These are phyloP conservation scores for Hyparrhenia diplandra DNA, from an alignment of 176 grass and related monocot genomes.

Conservation along the genomic window DNA sequence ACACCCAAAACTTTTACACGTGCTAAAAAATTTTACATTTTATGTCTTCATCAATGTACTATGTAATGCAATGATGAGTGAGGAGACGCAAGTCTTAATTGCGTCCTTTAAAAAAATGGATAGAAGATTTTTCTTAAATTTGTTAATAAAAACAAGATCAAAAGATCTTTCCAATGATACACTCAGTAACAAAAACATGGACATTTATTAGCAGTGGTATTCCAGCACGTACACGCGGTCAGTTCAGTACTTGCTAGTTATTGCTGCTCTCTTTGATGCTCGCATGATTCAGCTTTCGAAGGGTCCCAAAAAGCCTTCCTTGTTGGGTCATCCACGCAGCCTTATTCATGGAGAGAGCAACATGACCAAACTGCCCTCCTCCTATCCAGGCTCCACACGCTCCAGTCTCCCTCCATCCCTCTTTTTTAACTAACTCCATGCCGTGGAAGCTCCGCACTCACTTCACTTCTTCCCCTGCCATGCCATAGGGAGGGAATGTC, in stretches of 20 bases:
- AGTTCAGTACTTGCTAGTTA: no score
- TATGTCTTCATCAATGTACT: background rate
- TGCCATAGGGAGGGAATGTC: background rate
- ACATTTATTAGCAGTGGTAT: background rate
- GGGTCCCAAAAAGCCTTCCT: conserved; percentile 35
- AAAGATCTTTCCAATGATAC: no score
- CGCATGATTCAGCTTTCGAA: conserved; percentile 1
- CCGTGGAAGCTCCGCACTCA: conserved; percentile 9
- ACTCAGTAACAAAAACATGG: no score
- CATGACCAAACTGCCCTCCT: conserved; percentile 41
- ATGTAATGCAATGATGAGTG: background rate
- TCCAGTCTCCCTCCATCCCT: background rate
- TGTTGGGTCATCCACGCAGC: conserved; percentile 40
- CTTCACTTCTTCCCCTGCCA: background rate
- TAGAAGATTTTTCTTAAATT: no score
- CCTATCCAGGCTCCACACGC: background rate
- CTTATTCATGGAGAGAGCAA: background rate
- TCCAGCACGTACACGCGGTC: background rate
- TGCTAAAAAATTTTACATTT: background rate
- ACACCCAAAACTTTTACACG: background rate
- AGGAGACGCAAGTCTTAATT: background rate
- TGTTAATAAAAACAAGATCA: no score
- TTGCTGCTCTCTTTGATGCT: background rate
- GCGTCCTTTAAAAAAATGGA: no score
- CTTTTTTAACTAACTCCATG: conserved; percentile 31